These are phyloP conservation scores for Ceratocystiopsis minuta DNA, from an alignment of 2,329 filamentous ascomycete genomes.

Conservation along the genomic window DNA sequence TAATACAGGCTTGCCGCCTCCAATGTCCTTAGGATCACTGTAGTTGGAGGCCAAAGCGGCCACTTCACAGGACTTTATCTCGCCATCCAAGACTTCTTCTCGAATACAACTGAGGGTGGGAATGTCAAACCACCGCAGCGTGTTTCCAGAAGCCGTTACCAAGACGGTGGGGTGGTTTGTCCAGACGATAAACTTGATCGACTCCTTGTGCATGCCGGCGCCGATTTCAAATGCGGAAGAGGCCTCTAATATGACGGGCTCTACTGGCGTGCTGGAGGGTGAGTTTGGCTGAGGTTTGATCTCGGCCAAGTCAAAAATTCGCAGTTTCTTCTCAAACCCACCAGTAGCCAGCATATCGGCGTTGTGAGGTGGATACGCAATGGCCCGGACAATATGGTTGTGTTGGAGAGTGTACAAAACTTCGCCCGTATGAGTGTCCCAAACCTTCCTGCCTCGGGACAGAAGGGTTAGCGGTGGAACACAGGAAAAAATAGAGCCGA, in stretches of 20 bases:
- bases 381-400: slow-evolving; percentile 83
- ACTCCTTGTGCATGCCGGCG: slow-evolving; percentile 61
- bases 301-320: slow-evolving; percentile 72
- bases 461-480: too few relatives aligned
- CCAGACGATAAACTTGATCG: slow-evolving; percentile 96
- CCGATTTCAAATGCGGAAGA: slow-evolving; percentile 72
- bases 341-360: slow-evolving; percentile 81
- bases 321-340: slow-evolving; percentile 89
- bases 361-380: slow-evolving; percentile 72
- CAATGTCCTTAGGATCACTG: slow-evolving; percentile 42
- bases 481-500: too few relatives aligned
- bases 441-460: slow-evolving; percentile 52
- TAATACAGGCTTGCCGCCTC: slow-evolving; percentile 52
- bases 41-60: slow-evolving; percentile 45
- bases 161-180: slow-evolving; percentile 72
- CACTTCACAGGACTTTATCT: slow-evolving; percentile 85
- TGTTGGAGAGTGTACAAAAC: slow-evolving; percentile 74
- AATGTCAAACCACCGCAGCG: slow-evolving; percentile 86
- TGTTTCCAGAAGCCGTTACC: slow-evolving; percentile 82
- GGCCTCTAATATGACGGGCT: slow-evolving; percentile 32
- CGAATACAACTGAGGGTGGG: slow-evolving; percentile 57
- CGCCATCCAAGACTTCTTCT: slow-evolving; percentile 61
- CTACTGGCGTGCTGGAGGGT: slow-evolving; percentile 15
- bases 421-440: slow-evolving; percentile 92
- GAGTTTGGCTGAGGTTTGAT: slow-evolving; percentile 23